Conservation (phyloP, 2,329 filamentous ascomycete species). For the Fusarium stilboides region DNA sequence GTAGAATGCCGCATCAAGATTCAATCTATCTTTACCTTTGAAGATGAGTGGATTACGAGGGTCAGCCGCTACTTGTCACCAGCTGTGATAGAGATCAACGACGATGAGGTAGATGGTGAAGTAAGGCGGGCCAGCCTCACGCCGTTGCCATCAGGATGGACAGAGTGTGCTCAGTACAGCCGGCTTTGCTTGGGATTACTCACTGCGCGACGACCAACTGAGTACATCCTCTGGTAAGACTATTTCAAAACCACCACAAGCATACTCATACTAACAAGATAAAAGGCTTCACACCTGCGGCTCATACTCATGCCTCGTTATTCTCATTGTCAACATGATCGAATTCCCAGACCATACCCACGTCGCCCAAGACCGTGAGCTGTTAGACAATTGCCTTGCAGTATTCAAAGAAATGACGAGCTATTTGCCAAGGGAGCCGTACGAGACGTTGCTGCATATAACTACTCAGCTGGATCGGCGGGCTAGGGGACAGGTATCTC, state of each 20-base stretch:
- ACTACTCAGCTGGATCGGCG: conserved; percentile 34
- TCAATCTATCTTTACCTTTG: conserved; percentile 40
- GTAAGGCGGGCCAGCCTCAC: conserved; percentile 22
- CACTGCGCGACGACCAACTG: conserved; percentile 10
- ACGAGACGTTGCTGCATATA: conserved; percentile 22
- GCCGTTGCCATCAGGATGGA: conserved; percentile 38
- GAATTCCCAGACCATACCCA: conserved; percentile 34
- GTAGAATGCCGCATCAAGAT: conserved; percentile 37
- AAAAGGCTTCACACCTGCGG: conserved; percentile 40
- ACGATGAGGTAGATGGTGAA: conserved; percentile 24
- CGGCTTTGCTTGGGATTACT: conserved; percentile 34
- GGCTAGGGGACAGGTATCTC: conserved; percentile 34
- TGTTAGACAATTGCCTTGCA: conserved; percentile 21
- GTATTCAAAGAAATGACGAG: conserved; percentile 7
- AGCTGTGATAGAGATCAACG: conserved; percentile 33
- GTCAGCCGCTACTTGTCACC: conserved; percentile 34
- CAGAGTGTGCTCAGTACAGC: conserved; percentile 32
- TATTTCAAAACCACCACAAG: fast-evolving
- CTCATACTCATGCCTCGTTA: conserved; percentile 30
- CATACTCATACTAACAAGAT: fast-evolving
- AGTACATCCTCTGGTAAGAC: conserved; percentile 40
- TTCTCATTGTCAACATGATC: conserved; percentile 44
- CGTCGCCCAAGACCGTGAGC: conserved; percentile 3
- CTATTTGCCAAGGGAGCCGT: conserved; percentile 11
- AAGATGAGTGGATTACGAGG: conserved; percentile 35